Evolutionary conservation across 2,329 filamentous ascomycete genomes (phyloP), one percentile per base, ranked within the genome.

Genomic region (Alternaria solani): DNA sequence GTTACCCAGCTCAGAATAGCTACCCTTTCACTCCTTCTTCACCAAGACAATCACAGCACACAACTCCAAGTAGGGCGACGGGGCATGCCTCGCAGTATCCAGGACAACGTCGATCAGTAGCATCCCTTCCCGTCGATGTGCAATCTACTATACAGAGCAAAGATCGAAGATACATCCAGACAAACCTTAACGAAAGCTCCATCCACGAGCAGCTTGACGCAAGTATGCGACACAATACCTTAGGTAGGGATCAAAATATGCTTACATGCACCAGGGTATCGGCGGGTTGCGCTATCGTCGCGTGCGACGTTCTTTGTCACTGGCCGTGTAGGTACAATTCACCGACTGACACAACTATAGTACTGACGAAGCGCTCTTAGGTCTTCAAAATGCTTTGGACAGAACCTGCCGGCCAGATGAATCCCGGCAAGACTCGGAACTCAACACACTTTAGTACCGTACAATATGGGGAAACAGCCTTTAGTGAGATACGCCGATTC

Each of bases 301-400:
- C 39, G 39, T 14, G 20, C 39, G 12, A 8, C 39, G 0, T 42
- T 25, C 20, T 42, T 42, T 42, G 39, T 25, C 14, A 20, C 0
- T 25, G 39, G 39, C 39, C 39, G 20, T 6, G 20, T 42, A 42
- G 7, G 39, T 25, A 11, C 6, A 7, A 25, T 7, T 42, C 20
- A 9, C 1, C 11, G 38, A 25, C 4, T 3, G 14, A 14, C 4
- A 8, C 6, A 23, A 11, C 11, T 6, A 23, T 14, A 1, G 2
- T 25, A 23, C 20, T 42, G 7, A 42, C 3, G 3, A 6, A 0
- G 14, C 20, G 14, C 23, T 8, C 4, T 30, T 11, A 46, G 14
- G 43, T 46, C 43, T 46, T 46, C 25, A 46, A 46, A 16, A 46
- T 46, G 25, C 25, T 46, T 12, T 49, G 46, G 30, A 49, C 14